phyloP scores from a whole-genome alignment of 1,284 basidiomycete genomes.

The Trichosporon ovoides region DNA sequence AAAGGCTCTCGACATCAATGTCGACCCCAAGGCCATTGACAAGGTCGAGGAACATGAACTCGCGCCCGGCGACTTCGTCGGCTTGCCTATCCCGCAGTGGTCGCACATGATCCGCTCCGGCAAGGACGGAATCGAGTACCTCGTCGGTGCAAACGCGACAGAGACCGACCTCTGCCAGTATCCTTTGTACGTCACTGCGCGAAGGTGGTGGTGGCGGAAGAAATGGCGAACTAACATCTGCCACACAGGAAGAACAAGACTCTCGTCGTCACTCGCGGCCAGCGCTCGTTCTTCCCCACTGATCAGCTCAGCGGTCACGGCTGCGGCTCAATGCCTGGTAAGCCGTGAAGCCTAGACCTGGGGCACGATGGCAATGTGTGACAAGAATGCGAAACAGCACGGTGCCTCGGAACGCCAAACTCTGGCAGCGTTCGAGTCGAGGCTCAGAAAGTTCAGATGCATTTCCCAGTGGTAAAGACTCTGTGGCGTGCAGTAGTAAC shows the following conservation, averaged over 20 bases:
- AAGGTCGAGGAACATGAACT: slow-evolving; percentile 14
- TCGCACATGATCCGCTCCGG: slow-evolving; percentile 25
- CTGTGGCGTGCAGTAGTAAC: no score
- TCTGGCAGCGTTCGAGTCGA: no score
- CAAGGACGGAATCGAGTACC: slow-evolving; percentile 23
- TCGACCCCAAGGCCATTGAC: neutral
- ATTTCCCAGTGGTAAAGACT: no score
- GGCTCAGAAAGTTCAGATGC: no score
- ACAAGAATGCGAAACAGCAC: no score
- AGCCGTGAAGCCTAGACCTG: neutral
- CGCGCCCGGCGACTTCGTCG: slow-evolving; percentile 26
- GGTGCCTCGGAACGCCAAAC: neutral
- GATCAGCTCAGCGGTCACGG: neutral
- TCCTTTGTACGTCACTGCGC: slow-evolving; percentile 23
- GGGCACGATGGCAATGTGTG: no score
- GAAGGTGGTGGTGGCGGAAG: neutral
- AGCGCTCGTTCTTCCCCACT: neutral
- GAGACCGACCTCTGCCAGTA: slow-evolving; percentile 25
- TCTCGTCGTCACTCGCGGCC: neutral
- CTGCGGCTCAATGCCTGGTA: neutral
- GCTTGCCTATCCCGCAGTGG: slow-evolving; percentile 14
- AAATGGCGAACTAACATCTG: neutral
- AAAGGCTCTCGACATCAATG: neutral
- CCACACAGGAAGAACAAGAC: slow-evolving; percentile 4
- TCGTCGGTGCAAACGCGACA: slow-evolving; percentile 24